Base-by-base conservation (phyloP, 192 early-diverging fungal genomes). In the Lunasporangiospora selenospora region DNA sequence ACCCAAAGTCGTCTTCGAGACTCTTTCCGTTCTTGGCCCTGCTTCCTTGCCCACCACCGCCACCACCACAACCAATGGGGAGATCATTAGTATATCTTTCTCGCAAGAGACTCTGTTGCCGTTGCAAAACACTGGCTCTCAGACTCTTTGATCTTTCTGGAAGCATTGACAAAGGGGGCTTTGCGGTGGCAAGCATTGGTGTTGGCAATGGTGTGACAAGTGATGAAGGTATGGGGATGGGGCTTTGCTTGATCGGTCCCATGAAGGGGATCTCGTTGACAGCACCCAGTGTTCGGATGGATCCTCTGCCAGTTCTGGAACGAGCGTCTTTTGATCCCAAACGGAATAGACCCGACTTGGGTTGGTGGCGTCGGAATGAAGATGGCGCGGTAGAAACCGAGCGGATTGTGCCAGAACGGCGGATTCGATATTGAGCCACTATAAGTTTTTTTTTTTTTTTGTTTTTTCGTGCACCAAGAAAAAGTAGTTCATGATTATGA, bases 381-480 rank as follows among this genome's bases (percentile, higher is more conserved):
- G 53, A 26, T 3, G 18, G 2, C 11, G 37, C 51, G n/a, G 50
- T 58, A 11, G 66, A 49, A 2, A 54, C 52, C 11, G 66, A 69
- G 1, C 66, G 56, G 30, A 60, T 69, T 0, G 65, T 69, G 0
- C 57, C 56, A 13, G 65, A 60, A 4, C 65, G 52, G 19, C 52
- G 42, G 2, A 69, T 33, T 32, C 57, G 66, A 11, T 69, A 69
- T 50, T 69, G 66, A 23, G 30, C 16, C 66, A 69, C 66, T 69
- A 53, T 23, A 10, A 16, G 44, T 30, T 2, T 13, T 18, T 42
- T 9, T n/a, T 4, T 12, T 19, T 19, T 29, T 13, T 32, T 12
- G 39, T 1, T 32, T 39, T 38, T 15, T 26, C n/a, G 27, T 3
- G 29, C 27, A 50, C 13, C 8, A 31, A 21, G 10, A 18, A 51